Conservation (phyloP, 306 rosid genomes). For the Senna siamea region DNA sequence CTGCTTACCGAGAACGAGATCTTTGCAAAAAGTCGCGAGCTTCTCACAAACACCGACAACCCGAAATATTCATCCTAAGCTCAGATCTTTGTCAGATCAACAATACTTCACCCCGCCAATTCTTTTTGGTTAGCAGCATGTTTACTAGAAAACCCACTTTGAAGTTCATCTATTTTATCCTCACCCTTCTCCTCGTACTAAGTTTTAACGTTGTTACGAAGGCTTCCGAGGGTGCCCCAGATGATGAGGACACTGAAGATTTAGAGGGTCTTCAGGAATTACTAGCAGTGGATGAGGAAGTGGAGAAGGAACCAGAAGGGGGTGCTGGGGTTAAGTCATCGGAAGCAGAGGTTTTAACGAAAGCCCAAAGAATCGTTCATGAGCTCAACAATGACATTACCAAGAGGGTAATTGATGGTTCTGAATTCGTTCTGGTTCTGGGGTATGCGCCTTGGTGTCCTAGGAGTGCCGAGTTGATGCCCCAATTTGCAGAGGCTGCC, state of each 20-base stretch:
- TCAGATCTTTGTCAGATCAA: constrained; percentile 53
- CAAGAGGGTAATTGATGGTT: constrained; percentile 62
- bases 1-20: neutral
- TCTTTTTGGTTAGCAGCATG: constrained; percentile 37
- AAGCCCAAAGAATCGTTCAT: constrained; percentile 87
- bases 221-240: constrained; percentile 50
- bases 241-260: constrained; percentile 54
- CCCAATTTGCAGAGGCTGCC: constrained; percentile 94
- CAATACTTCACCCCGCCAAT: neutral
- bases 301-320: constrained; percentile 48
- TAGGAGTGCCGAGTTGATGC: constrained; percentile 96
- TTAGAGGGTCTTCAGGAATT: constrained; percentile 65
- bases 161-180: constrained; percentile 49
- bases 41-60: constrained; percentile 21
- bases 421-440: constrained; percentile 78
- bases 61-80: neutral
- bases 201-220: constrained; percentile 37
- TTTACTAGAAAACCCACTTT: constrained; percentile 53
- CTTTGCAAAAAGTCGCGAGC: constrained; percentile 21
- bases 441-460: constrained; percentile 98
- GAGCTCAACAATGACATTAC: constrained; percentile 80
- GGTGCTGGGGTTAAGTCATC: constrained; percentile 52
- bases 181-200: constrained; percentile 60
- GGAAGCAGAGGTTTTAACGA: constrained; percentile 77
- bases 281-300: constrained; percentile 81